Evolutionary conservation across 352 stramenopile genomes (phyloP).

Genomic region (Pythium brassicae): DNA sequence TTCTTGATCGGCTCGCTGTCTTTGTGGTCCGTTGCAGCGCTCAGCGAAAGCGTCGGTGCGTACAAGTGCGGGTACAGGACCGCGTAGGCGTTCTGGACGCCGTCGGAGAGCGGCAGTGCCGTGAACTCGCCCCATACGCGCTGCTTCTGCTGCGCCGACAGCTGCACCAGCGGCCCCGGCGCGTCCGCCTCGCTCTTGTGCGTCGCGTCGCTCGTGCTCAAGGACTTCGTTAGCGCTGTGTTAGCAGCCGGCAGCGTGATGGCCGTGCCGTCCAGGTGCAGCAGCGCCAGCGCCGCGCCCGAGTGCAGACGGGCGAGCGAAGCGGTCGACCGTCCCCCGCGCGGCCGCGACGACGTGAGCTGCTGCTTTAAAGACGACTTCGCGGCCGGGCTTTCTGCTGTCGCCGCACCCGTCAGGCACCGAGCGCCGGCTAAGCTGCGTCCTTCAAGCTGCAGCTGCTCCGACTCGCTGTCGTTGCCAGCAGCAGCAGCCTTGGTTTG

Average conservation of each 20-base stretch:
- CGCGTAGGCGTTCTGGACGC: constrained; percentile 57
- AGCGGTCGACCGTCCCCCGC: background rate
- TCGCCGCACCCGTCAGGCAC: background rate
- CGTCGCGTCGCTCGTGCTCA: background rate
- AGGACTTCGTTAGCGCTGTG: constrained; percentile 2
- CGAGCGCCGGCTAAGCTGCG: background rate
- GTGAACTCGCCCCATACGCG: constrained; percentile 45
- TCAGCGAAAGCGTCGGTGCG: background rate
- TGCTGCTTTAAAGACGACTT: background rate
- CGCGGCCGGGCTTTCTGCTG: no score
- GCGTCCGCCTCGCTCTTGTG: background rate
- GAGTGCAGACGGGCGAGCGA: constrained; percentile 6
- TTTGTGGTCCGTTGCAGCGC: background rate
- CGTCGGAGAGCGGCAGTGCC: constrained; percentile 21
- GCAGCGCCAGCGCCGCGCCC: background rate
- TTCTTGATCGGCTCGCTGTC: background rate
- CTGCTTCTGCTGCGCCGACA: constrained; percentile 31
- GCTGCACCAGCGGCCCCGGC: background rate
- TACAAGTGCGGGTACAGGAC: constrained; percentile 54
- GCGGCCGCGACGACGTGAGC: background rate
- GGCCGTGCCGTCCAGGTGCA: constrained; percentile 5
- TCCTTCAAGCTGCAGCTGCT: constrained; percentile 4
- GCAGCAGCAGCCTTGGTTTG: background rate
- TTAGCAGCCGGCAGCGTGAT: background rate
- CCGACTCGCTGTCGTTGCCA: background rate